phyloP scores from a whole-genome alignment of 139 green algal genomes.

The Chlamydomonas eustigma region DNA sequence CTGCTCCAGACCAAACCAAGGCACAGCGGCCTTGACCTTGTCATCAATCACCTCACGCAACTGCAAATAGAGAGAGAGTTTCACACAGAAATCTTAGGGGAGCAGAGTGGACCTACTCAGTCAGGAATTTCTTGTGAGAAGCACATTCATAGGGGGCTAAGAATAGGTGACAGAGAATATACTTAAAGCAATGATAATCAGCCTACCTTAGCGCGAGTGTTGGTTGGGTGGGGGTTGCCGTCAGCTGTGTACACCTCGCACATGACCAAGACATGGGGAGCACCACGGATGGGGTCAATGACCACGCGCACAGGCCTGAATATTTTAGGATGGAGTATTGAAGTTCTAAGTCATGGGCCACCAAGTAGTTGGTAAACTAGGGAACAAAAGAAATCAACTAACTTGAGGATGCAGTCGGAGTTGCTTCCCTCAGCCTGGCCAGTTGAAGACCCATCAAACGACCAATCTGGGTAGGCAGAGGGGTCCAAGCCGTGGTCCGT shows the following conservation, averaged over 20 bases:
- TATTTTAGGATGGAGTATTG: no score
- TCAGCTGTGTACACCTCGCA: slow-evolving; percentile 78
- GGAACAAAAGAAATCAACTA: no score
- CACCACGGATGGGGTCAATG: slow-evolving; percentile 88
- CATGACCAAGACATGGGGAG: slow-evolving; percentile 85
- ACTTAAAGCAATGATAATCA: slow-evolving; percentile 67
- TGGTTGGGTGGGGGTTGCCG: slow-evolving; percentile 72
- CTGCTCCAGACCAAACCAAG: slow-evolving; percentile 87
- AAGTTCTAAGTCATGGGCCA: no score
- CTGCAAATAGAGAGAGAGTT: no score
- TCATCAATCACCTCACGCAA: slow-evolving; percentile 12
- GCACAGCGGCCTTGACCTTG: slow-evolving; percentile 23
- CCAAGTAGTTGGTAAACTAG: no score
- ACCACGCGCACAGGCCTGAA: slow-evolving; percentile 69
- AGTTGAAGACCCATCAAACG: slow-evolving; percentile 76
- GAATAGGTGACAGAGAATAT: no score
- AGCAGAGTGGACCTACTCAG: background rate
- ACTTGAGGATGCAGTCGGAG: slow-evolving; percentile 88
- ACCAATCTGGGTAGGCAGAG: slow-evolving; percentile 83
- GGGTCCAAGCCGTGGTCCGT: slow-evolving; percentile 61
- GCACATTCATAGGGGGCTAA: background rate
- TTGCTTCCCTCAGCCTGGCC: slow-evolving; percentile 87
- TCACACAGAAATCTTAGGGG: background rate
- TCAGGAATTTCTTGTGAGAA: background rate
- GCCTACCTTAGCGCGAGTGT: slow-evolving; percentile 81